Base-by-base conservation (phyloP, 2,329 filamentous ascomycete species). In the Fusarium sublunatum region DNA sequence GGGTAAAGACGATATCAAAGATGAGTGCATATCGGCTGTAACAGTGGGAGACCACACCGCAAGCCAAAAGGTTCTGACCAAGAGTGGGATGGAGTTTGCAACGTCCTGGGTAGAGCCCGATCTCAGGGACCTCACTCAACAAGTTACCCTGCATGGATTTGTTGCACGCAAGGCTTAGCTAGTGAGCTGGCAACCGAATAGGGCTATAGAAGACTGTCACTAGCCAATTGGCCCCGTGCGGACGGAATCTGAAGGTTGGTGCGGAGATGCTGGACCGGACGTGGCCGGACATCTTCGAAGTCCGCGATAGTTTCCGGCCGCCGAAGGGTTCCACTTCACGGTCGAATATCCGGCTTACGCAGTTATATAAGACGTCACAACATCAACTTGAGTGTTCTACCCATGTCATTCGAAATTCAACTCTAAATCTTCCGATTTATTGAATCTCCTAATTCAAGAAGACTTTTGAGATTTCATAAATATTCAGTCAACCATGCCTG, bases 21-120 rank as follows among this genome's bases (percentile, higher is more conserved):
- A 71, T 26, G 81, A 84, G 71, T 66, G 74, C 42, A 58, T 86
- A 39, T 68, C 76, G 15, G 83, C 83, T 2, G 72, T 83, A 7
- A 82, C 83, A 9, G 78, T 83, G 34, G 72, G 72, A 1, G 70
- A 72, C 11, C 88, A 91, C 65, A 52, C 57, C 7, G 77, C 76
- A 4, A 90, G 88, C 64, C 81, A 82, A 55, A 78, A 78, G 4
- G 83, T 91, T 7, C 64, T 91, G 51, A 67, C 72, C 43, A 89
- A 88, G 69, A 74, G 70, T 12, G 86, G 87, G 1, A 87, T 89
- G 61, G 74, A 75, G 64, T 67, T 79, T 34, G 78, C 79, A 39
- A 79, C 79, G 64, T 72, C 64, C 25, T 83, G 77, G 75, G 53
- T 61, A 6, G 72, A 76, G 44, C 48, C 55, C 10, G 72, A 77